Conservation (phyloP, 1,139 yeast species). For the Blastobotrys elegans region DNA sequence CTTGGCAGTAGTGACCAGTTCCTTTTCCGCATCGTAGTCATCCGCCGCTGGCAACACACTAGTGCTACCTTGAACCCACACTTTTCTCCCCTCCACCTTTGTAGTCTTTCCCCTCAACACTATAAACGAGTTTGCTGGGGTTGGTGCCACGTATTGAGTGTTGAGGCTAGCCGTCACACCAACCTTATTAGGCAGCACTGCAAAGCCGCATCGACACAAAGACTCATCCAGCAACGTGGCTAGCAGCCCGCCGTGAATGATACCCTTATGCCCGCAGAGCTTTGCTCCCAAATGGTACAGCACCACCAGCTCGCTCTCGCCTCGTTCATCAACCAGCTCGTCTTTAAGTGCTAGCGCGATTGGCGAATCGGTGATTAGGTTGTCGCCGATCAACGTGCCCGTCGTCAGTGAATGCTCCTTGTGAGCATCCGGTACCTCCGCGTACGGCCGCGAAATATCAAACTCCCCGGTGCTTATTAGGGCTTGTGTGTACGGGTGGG, state of each 20-base stretch:
- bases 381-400: slow-evolving; percentile 32
- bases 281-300: slow-evolving; percentile 68
- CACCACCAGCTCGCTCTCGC: slow-evolving; percentile 23
- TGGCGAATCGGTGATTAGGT: slow-evolving; percentile 32
- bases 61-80: slow-evolving; percentile 56
- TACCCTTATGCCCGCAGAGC: slow-evolving; percentile 63
- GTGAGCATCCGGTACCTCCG: slow-evolving; percentile 22
- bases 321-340: slow-evolving; percentile 18
- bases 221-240: slow-evolving; percentile 85
- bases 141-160: slow-evolving; percentile 61
- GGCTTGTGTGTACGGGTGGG: slow-evolving; percentile 25
- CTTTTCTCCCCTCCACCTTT: slow-evolving; percentile 74
- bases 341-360: slow-evolving; percentile 27
- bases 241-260: slow-evolving; percentile 81
- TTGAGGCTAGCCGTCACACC: slow-evolving; percentile 88
- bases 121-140: slow-evolving; percentile 61
- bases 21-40: slow-evolving; percentile 17
- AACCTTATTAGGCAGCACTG: slow-evolving; percentile 69
- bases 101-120: slow-evolving; percentile 63
- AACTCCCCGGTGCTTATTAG: slow-evolving; percentile 24
- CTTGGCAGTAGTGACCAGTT: slow-evolving; percentile 24
- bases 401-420: slow-evolving; percentile 30
- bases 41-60: slow-evolving; percentile 17
- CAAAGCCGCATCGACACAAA: slow-evolving; percentile 81
- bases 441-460: slow-evolving; percentile 24